Conservation (phyloP, 371 early-diverging fungal genomes). For the Basidiobolus meristosporus region DNA sequence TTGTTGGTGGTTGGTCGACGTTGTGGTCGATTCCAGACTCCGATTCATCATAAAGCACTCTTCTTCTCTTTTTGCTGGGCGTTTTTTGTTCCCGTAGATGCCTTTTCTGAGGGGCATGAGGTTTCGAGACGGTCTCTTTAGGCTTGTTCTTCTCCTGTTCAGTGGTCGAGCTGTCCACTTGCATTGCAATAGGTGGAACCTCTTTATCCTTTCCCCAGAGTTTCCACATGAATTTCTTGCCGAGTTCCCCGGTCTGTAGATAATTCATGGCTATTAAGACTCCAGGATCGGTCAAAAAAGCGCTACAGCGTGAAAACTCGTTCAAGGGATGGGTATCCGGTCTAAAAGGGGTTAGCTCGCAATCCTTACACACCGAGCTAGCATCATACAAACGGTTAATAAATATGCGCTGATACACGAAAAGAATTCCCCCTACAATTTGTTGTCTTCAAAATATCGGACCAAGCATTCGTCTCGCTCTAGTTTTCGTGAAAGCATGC, state of each 20-base stretch:
- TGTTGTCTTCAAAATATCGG: slow-evolving; percentile 2
- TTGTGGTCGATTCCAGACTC: too few species aligned
- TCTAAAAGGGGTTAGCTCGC: neutral
- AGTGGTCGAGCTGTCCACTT: too few species aligned
- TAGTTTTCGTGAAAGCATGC: neutral
- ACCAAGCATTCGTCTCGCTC: slow-evolving; percentile 1
- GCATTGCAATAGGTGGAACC: too few species aligned
- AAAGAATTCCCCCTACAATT: neutral
- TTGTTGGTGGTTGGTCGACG: too few species aligned
- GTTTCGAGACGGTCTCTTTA: too few species aligned
- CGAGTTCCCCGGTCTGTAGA: neutral
- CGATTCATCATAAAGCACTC: too few species aligned
- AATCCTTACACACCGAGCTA: neutral
- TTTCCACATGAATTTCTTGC: neutral
- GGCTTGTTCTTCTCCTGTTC: too few species aligned
- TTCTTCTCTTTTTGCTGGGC: too few species aligned
- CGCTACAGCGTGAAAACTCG: neutral
- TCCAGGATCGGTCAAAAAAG: neutral
- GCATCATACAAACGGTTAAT: neutral
- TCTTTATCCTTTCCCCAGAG: neutral
- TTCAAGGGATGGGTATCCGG: neutral
- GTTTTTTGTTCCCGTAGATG: too few species aligned
- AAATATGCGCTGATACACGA: neutral
- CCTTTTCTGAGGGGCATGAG: too few species aligned
- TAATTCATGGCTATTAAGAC: neutral